Evolutionary conservation across 2,329 filamentous ascomycete species (phyloP).

Genomic region (Fusarium abutilonis): DNA sequence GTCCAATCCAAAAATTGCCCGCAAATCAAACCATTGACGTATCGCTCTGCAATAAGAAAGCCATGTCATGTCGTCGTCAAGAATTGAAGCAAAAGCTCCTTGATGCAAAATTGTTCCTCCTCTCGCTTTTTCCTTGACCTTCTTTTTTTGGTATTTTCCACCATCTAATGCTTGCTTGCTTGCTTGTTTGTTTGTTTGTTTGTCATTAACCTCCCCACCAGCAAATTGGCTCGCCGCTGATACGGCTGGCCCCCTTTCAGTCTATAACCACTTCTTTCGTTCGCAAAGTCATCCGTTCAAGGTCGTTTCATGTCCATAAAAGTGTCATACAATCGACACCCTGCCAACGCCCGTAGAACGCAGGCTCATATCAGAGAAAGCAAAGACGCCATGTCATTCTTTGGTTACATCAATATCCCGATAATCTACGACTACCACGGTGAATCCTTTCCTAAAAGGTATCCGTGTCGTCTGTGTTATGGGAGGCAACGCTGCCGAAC

Average conservation of each 20-base stretch:
- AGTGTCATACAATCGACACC: constrained; percentile 22
- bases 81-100: constrained; percentile 38
- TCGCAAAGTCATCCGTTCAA: constrained; percentile 26
- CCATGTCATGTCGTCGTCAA: constrained; percentile 49
- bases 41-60: constrained; percentile 45
- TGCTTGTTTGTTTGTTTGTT: constrained; percentile 7
- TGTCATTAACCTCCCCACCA: constrained; percentile 30
- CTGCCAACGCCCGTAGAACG: constrained; percentile 3
- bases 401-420: constrained; percentile 6
- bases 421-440: constrained; percentile 8
- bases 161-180: constrained; percentile 1
- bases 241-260: constrained; percentile 21
- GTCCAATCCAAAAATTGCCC: constrained; percentile 35
- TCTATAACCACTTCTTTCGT: constrained; percentile 35
- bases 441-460: constrained; percentile 47
- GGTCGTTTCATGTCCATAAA: constrained; percentile 20
- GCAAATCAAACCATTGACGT: constrained; percentile 39
- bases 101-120: constrained; percentile 32
- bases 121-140: constrained; percentile 8
- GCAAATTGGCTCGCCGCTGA: constrained; percentile 19
- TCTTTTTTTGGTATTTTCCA: constrained; percentile 23
- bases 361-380: constrained; percentile 13
- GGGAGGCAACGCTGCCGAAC: constrained; percentile 50
- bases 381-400: constrained; percentile 15
- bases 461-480: constrained; percentile 52